A percentile compares a stretch with the other conserved stretches of the same genome.
Conservation (phyloP, 139 green algal genomes). For the Chlamydomonas urium region DNA sequence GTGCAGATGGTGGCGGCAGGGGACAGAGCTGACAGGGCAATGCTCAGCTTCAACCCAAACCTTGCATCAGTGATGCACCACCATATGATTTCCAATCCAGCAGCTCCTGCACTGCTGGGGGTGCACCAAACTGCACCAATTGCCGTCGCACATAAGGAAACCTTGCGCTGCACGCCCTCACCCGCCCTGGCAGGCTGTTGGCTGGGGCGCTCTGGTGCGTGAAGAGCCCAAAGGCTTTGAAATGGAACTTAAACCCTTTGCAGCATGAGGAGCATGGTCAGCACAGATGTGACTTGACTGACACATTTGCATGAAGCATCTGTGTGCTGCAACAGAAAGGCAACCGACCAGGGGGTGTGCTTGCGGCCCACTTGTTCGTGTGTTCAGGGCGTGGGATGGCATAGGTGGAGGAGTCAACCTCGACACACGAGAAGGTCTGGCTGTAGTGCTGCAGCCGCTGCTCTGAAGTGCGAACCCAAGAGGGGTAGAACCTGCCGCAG, state of each 20-base stretch:
- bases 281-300: not conserved
- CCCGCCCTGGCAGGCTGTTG: constrained; percentile 1
- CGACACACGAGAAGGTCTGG: constrained; percentile 26
- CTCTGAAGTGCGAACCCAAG: constrained; percentile 17
- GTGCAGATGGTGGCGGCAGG: no score
- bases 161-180: no score
- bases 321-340: not conserved
- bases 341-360: constrained; percentile 1
- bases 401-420: constrained; percentile 41
- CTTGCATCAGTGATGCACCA: no score
- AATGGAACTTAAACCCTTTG: constrained; percentile 43
- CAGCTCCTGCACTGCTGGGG: no score
- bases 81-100: no score
- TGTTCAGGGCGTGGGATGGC: constrained; percentile 30
- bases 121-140: no score
- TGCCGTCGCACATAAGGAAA: no score
- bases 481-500: constrained; percentile 27
- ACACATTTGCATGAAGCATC: not conserved
- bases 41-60: no score
- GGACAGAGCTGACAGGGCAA: no score
- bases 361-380: constrained; percentile 24
- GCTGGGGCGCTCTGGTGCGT: constrained; percentile 10
- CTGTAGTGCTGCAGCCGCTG: constrained; percentile 22
- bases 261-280: not conserved
- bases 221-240: constrained; percentile 54